Base-by-base conservation (phyloP, 352 stramenopile species). In the Albugo laibachii region DNA sequence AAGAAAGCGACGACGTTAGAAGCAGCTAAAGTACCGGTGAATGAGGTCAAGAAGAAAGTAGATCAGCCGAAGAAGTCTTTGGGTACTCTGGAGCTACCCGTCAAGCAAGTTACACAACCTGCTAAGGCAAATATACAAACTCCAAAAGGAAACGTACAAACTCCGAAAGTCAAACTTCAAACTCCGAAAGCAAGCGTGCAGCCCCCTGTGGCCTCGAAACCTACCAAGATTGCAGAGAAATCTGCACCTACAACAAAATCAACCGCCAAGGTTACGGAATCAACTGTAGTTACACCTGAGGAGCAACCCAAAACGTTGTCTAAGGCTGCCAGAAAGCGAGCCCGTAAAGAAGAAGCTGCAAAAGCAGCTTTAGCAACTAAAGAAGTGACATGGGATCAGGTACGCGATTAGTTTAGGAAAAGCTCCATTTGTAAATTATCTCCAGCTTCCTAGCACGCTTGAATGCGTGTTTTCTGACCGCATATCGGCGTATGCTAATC, bases 291-390 rank as follows among this genome's bases (percentile, higher is more conserved):
- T 8, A 8, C 19, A 19, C 38, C 43, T 10, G 20, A 48, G 10
- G n/a, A 48, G 39, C 2, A 2, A 8, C 15, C 15, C 10, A 35
- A 20, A 18, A 10, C 24, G 15, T 39, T 27, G 20, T 48, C 43
- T 11, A 71, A 69, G 50, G 78, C 76, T 54, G 65, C 48, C 57
- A 84, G 83, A 61, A 86, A 86, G 59, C 73, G 74, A 47, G 57
- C 62, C 48, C 66, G 67, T 21, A 62, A 73, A 13, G 58, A 71
- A 41, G 13, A 55, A 13, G 13, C 43, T 20, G 36, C 38, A 19
- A 31, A 31, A 31, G 24, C 24, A 31, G 48, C 46, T 16, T 60
- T 69, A 50, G 58, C 54, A 44, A 52, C 45, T 20, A 31, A 31
- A 31, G 16, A 50, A 13, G 57, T 69, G 45, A 72, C 55, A 44